Conservation (phyloP, 2,329 filamentous ascomycete species). For the Fonsecaea pugnacius region DNA sequence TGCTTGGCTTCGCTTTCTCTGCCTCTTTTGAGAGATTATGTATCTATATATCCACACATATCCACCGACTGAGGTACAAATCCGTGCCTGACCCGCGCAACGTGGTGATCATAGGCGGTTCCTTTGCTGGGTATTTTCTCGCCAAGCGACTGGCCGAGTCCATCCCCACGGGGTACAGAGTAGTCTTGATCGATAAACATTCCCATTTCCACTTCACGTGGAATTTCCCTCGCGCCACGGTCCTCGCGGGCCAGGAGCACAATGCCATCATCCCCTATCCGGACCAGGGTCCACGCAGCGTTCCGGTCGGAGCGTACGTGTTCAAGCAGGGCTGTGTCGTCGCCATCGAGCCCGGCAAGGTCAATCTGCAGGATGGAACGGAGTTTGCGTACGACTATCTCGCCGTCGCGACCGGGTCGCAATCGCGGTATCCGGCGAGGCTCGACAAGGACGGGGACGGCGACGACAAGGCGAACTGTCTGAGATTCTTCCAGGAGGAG, state of each 20-base stretch:
- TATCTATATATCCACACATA: constrained; percentile 11
- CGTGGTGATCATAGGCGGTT: constrained; percentile 54
- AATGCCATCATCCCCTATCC: constrained; percentile 66
- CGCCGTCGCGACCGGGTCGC: constrained; percentile 62
- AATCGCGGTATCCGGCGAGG: constrained; percentile 31
- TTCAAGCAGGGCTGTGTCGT: constrained; percentile 53
- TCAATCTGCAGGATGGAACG: constrained; percentile 51
- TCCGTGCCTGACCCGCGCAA: constrained; percentile 29
- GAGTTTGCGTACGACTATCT: constrained; percentile 60
- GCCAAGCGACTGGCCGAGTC: constrained; percentile 55
- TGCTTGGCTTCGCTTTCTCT: constrained; percentile 21
- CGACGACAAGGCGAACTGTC: constrained; percentile 23
- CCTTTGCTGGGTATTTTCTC: constrained; percentile 60
- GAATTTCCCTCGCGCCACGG: constrained; percentile 63
- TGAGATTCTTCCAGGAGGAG: constrained; percentile 26
- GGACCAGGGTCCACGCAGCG: constrained; percentile 44
- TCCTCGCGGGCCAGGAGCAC: constrained; percentile 60
- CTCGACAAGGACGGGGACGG: not conserved
- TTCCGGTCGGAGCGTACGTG: constrained; percentile 43
- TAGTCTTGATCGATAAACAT: constrained; percentile 64
- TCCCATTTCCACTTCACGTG: constrained; percentile 66
- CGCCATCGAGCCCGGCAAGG: constrained; percentile 44
- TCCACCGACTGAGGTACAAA: constrained; percentile 33
- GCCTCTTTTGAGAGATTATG: constrained; percentile 8
- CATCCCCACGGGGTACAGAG: constrained; percentile 56